Percentiles rank a stretch among this genome's conserved stretches.
Evolutionary conservation across 805 yeast species (phyloP).

Genomic region (Metschnikowia colocasiae): DNA sequence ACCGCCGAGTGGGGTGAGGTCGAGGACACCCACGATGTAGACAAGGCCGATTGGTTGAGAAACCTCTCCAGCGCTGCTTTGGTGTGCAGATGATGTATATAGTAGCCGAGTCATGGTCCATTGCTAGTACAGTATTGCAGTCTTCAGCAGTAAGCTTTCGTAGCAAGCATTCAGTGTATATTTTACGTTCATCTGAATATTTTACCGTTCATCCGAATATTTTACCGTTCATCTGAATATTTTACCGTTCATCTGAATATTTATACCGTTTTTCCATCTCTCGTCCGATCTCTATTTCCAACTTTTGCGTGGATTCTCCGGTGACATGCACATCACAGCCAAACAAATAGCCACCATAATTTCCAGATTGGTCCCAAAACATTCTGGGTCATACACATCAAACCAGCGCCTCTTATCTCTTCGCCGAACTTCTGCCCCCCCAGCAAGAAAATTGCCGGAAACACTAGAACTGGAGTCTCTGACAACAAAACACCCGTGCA

Average conservation of each 20-base stretch:
- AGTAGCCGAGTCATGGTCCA: too few relatives aligned
- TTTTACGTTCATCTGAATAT: too few relatives aligned
- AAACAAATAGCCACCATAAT: not conserved
- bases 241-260: too few relatives aligned
- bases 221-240: too few relatives aligned
- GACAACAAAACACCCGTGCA: not conserved
- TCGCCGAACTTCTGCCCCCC: not conserved
- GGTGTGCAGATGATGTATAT: conserved; percentile 24
- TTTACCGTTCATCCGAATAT: too few relatives aligned
- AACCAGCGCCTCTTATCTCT: too few relatives aligned
- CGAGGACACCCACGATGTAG: conserved; percentile 98
- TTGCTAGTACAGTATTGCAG: too few relatives aligned
- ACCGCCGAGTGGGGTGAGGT: conserved; percentile 96
- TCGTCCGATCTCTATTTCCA: too few relatives aligned
- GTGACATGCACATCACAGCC: not conserved
- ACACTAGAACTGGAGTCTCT: not conserved
- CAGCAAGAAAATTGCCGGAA: not conserved
- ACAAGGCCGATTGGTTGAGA: conserved; percentile 82
- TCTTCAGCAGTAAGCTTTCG: too few relatives aligned
- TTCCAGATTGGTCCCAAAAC: not conserved
- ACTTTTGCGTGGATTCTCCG: not conserved
- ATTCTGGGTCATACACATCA: too few relatives aligned
- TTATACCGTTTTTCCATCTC: too few relatives aligned
- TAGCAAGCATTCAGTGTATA: too few relatives aligned
- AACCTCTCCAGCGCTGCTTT: conserved; percentile 74